A percentile compares a stretch with the other conserved stretches of the same genome.
Evolutionary conservation across 225 moss, liverwort and hornwort genomes (phyloP).

Genomic region (Neckera pumila): DNA sequence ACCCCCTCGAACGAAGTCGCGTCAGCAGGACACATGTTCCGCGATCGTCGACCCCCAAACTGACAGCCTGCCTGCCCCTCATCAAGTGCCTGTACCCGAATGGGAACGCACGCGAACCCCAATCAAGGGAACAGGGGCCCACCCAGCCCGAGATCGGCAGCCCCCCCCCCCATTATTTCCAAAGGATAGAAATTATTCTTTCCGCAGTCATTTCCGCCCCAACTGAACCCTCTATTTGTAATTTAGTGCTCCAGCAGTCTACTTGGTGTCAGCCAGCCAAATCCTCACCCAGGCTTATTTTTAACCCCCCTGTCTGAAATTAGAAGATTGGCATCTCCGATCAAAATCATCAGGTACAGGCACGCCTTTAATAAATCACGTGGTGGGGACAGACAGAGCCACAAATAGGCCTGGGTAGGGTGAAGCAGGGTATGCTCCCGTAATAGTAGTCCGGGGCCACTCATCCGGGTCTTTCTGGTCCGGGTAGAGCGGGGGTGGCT

Average conservation of each 20-base stretch:
- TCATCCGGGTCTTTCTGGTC: not conserved
- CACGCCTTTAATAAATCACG: not conserved
- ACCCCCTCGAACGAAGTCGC: not conserved
- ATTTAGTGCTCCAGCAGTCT: not conserved
- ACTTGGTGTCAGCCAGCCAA: not conserved
- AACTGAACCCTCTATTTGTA: not conserved
- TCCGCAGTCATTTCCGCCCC: not conserved
- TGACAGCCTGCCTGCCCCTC: not conserved
- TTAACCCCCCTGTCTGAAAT: not conserved
- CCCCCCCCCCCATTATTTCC: not conserved
- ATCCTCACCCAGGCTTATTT: not conserved
- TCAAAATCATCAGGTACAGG: not conserved
- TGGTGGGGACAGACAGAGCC: not conserved
- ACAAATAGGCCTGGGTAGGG: no score
- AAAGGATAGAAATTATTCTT: not conserved
- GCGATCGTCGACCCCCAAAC: not conserved
- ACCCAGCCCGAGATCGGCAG: not conserved
- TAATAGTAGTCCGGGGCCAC: no score
- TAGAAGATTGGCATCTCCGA: constrained; percentile 14
- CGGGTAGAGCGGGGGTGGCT: not conserved
- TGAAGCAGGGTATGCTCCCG: not conserved
- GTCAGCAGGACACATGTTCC: not conserved
- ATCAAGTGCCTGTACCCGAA: not conserved
- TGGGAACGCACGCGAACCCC: not conserved
- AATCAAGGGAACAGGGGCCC: not conserved